Conservation (phyloP, 768 basidiomycete genomes). For the Brasilioporus rufonigricans region DNA sequence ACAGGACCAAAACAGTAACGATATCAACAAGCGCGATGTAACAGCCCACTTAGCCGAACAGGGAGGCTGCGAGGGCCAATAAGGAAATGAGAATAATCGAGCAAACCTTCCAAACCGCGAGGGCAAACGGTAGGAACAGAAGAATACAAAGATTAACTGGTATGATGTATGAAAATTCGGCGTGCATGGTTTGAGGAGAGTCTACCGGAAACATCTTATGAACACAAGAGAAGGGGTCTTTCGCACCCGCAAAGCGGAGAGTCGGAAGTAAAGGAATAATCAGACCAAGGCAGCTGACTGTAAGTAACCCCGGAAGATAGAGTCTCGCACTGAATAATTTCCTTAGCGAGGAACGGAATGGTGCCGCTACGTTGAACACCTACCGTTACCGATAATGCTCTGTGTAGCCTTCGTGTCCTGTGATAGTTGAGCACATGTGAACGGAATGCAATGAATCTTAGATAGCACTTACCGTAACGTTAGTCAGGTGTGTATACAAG, state of each 20-base stretch:
- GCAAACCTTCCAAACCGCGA: neutral
- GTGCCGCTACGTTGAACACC: slow-evolving; percentile 16
- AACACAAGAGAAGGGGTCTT: slow-evolving; percentile 12
- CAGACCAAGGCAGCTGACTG: slow-evolving; percentile 70
- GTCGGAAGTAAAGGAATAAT: slow-evolving; percentile 11
- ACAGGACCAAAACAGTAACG: slow-evolving; percentile 16
- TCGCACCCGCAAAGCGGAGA: neutral
- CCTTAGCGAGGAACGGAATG: slow-evolving; percentile 8
- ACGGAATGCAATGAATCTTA: neutral
- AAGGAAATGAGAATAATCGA: slow-evolving; percentile 7
- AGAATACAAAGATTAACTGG: neutral
- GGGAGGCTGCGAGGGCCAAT: neutral
- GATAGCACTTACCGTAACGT: slow-evolving; percentile 58
- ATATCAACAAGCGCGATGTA: slow-evolving; percentile 6
- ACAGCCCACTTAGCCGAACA: neutral
- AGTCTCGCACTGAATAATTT: slow-evolving; percentile 56
- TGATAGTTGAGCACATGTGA: slow-evolving; percentile 5
- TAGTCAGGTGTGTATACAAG: slow-evolving; percentile 81
- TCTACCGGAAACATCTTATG: neutral
- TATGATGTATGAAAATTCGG: slow-evolving; percentile 8
- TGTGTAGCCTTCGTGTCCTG: slow-evolving; percentile 85
- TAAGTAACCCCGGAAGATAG: slow-evolving; percentile 72
- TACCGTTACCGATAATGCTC: slow-evolving; percentile 79
- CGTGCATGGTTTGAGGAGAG: neutral
- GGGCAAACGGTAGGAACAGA: neutral